Percentiles rank a stretch among this genome's conserved stretches.
Conservation (phyloP, 2,329 filamentous ascomycete genomes). For the Blumeriella jaapii region DNA sequence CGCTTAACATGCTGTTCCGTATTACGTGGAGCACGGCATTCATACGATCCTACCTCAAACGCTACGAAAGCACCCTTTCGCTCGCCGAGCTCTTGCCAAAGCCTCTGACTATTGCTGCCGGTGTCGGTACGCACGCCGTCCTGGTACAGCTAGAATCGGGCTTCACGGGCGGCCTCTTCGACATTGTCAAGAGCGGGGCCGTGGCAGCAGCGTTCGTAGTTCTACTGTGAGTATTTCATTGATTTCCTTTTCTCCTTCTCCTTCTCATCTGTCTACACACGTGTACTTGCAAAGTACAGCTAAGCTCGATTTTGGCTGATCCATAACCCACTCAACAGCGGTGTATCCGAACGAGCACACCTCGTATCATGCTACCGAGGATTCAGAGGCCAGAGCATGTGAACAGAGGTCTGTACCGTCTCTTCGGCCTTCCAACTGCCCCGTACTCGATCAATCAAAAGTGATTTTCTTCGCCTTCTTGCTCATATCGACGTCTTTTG, state of each 20-base stretch:
- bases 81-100: constrained; percentile 34
- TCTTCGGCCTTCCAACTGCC: background rate
- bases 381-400: constrained; percentile 27
- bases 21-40: constrained; percentile 73
- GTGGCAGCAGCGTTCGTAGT: constrained; percentile 41
- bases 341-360: constrained; percentile 42
- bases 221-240: constrained; percentile 43
- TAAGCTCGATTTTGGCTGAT: too few species aligned
- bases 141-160: constrained; percentile 26
- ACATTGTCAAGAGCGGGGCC: constrained; percentile 35
- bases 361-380: constrained; percentile 39
- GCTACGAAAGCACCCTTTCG: constrained; percentile 32
- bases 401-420: background rate
- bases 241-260: too few species aligned
- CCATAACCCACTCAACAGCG: constrained; percentile 30
- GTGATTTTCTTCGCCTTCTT: constrained; percentile 86
- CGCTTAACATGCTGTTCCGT: constrained; percentile 77
- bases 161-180: constrained; percentile 22
- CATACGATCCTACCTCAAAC: constrained; percentile 51
- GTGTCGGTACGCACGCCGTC: constrained; percentile 33
- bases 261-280: background rate
- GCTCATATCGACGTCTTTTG: constrained; percentile 76
- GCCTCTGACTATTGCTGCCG: constrained; percentile 32
- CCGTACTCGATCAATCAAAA: constrained; percentile 47
- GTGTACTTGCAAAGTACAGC: too few species aligned